phyloP scores from a whole-genome alignment of 495 filamentous ascomycete genomes.

The Durotheca rogersii region DNA sequence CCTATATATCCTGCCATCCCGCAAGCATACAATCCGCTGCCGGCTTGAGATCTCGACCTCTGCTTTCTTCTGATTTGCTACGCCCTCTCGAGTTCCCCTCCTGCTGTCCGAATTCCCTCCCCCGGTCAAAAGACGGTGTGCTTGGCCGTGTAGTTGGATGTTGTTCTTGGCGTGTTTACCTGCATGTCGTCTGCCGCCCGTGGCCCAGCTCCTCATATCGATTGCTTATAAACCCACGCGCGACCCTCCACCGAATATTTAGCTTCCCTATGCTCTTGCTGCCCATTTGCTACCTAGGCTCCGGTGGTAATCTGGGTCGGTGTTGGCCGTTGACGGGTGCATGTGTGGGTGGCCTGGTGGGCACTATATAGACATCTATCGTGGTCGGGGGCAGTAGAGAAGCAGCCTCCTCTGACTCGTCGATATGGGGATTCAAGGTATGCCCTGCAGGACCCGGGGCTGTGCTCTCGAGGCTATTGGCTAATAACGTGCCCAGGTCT shows the following conservation, averaged over 20 bases:
- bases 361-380: neutral
- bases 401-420: slow-evolving; percentile 33
- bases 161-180: slow-evolving; percentile 20
- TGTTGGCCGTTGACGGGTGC: neutral
- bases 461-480: neutral
- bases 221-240: neutral
- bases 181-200: neutral
- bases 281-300: neutral
- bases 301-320: neutral
- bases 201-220: neutral
- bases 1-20: neutral
- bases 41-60: neutral
- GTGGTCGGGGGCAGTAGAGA: slow-evolving; percentile 7
- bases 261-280: neutral
- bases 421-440: slow-evolving; percentile 74
- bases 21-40: neutral
- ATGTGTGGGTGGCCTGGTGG: slow-evolving; percentile 10
- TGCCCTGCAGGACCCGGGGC: too few species aligned
- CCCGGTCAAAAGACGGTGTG: neutral
- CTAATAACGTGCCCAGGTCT: slow-evolving; percentile 62
- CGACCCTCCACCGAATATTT: neutral
- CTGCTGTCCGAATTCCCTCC: neutral
- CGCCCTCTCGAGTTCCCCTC: too few species aligned
- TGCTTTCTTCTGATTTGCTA: too few species aligned
- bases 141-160: neutral